Evolutionary conservation across 352 stramenopile species (phyloP), one percentile per base, ranked within the genome.

Genomic region (Pythium brachiatum): DNA sequence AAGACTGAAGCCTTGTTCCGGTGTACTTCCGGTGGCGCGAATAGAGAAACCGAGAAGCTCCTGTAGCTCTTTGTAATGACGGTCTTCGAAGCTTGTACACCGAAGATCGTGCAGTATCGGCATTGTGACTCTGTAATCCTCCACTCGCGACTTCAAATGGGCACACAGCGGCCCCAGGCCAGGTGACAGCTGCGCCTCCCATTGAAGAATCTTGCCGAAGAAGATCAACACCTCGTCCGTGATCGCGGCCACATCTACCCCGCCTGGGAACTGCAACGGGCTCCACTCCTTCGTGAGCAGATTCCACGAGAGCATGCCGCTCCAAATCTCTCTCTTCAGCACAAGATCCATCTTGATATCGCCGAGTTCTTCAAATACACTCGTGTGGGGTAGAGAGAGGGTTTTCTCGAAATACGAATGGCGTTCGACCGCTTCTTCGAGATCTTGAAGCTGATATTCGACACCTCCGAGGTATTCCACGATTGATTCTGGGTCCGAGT

Each of bases 261-360:
- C 68, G 20, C 64, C 74, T 20, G 70, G 83, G 41, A 88, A 97
- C 39, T 50, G 54, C 44, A 70, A 77, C 29, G 58, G 68, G 29
- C 73, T 82, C 76, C 85, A 95, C 65, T 59, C 29, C 16, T 56
- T 70, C 21, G 70, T 75, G 38, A 61, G 78, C 11, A 31, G 47
- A 58, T 56, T 78, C 91, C 91, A 97, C 50, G 83, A 75, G n/a
- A 71, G 47, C 25, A 86, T 62, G 5, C 79, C 78, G 32, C 79
- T 84, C 91, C 91, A 97, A 32, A 97, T 71, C 2, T 86, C 70
- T 2, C 76, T 74, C 70, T 97, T 97, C 20, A 96, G 55, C 41
- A 43, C 54, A 2, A 97, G 69, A 64, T 97, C 89, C 0, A 53
- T 57, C 48, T 78, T 76, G 2, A 96, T 66, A 25, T 88, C 75